Conservation (phyloP, 1,284 basidiomycete species). For the Thecaphora frezii region DNA sequence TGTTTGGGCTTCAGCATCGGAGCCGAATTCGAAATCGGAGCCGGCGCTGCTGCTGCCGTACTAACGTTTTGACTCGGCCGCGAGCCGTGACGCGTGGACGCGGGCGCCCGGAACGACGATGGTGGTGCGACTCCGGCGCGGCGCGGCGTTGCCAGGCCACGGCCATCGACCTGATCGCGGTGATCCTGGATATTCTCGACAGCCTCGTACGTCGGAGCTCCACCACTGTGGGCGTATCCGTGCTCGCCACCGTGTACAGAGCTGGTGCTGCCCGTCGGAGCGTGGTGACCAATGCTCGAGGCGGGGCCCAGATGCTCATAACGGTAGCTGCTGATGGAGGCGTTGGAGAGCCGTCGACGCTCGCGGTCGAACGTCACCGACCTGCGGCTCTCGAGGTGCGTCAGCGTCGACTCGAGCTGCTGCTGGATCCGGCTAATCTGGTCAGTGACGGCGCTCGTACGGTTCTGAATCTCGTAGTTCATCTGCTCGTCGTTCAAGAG, state of each 20-base stretch:
- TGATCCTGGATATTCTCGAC: conserved; percentile 29
- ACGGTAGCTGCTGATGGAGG: conserved; percentile 22
- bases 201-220: conserved; percentile 10
- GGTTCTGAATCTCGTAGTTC: conserved; percentile 51
- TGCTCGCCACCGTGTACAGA: conserved; percentile 14
- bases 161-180: neutral
- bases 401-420: conserved; percentile 51
- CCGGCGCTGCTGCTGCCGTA: neutral
- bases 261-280: conserved; percentile 16
- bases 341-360: conserved; percentile 23
- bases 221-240: conserved; percentile 1
- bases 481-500: conserved; percentile 55
- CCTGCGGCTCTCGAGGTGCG: conserved; percentile 46
- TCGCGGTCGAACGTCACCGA: conserved; percentile 34
- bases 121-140: neutral
- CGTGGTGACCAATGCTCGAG: conserved; percentile 40
- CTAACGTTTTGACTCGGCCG: too few relatives aligned
- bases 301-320: conserved; percentile 28
- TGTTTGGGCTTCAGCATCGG: conserved; percentile 23
- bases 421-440: conserved; percentile 52
- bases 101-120: conserved; percentile 2
- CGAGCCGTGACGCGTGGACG: too few relatives aligned
- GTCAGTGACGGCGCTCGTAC: conserved; percentile 48
- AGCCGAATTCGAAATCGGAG: conserved; percentile 11
- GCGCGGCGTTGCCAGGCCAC: neutral